These are phyloP conservation scores for Aspergillus quadricinctus DNA, from an alignment of 2,329 filamentous ascomycete species.

Conservation along the genomic window DNA sequence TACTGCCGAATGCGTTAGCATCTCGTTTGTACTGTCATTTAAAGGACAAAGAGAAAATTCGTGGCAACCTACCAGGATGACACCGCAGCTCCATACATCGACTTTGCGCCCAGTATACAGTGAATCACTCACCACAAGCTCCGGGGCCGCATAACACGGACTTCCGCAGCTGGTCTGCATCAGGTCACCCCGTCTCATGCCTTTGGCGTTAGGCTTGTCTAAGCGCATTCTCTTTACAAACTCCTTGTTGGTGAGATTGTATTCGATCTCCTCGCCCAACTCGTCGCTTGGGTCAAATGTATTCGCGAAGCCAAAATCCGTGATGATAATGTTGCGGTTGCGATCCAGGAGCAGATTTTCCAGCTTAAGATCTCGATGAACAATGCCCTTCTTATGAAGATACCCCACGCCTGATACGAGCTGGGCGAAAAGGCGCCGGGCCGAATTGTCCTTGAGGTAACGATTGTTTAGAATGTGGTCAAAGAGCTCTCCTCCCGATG, in stretches of 20 bases:
- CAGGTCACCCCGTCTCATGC: constrained; percentile 79
- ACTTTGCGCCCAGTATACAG: constrained; percentile 97
- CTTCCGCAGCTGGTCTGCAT: constrained; percentile 99
- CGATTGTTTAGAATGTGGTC: constrained; percentile 97
- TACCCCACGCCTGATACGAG: constrained; percentile 95
- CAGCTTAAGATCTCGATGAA: constrained; percentile 92
- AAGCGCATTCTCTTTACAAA: constrained; percentile 83
- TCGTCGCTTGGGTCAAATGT: constrained; percentile 90
- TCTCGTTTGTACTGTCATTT: neutral
- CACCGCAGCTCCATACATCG: constrained; percentile 98
- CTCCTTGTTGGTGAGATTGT: constrained; percentile 79
- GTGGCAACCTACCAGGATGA: constrained; percentile 74
- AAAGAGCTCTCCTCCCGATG: constrained; percentile 94
- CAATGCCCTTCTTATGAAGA: constrained; percentile 96
- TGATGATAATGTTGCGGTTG: constrained; percentile 99
- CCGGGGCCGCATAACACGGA: constrained; percentile 94
- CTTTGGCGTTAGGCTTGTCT: constrained; percentile 71
- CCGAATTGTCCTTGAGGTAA: constrained; percentile 90
- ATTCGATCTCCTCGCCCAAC: constrained; percentile 82
- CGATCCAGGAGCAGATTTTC: constrained; percentile 93
- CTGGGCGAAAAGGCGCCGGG: constrained; percentile 88
- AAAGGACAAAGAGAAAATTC: neutral
- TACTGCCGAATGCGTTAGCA: constrained; percentile 59
- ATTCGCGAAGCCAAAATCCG: constrained; percentile 98
- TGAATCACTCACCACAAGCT: constrained; percentile 95